Evolutionary conservation across 1,284 basidiomycete species (phyloP).

Genomic region (Trichosporon ovoides): DNA sequence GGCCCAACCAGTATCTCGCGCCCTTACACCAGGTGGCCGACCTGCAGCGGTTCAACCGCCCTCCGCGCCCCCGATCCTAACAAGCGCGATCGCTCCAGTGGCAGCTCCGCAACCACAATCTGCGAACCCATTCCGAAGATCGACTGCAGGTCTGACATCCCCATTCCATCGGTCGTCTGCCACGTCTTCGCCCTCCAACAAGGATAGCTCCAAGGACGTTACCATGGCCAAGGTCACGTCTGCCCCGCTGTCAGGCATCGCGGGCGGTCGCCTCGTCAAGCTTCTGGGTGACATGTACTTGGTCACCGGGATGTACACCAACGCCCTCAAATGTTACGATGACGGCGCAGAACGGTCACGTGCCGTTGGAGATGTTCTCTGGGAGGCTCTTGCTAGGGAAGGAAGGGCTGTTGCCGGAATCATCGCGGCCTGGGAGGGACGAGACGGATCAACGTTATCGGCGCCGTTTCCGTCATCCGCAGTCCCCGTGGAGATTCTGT

Average conservation of each 20-base stretch:
- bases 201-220: conserved; percentile 3
- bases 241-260: conserved; percentile 34
- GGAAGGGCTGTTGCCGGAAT: conserved; percentile 69
- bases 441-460: conserved; percentile 56
- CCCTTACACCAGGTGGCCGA: conserved; percentile 41
- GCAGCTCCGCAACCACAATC: conserved; percentile 17
- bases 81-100: conserved; percentile 38
- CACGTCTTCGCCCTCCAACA: conserved; percentile 3
- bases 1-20: conserved; percentile 28
- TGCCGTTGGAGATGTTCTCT: conserved; percentile 65
- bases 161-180: conserved; percentile 36
- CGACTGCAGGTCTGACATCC: conserved; percentile 28
- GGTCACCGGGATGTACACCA: conserved; percentile 70
- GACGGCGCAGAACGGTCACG: conserved; percentile 72
- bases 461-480: conserved; percentile 39
- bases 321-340: conserved; percentile 76
- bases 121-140: conserved; percentile 39
- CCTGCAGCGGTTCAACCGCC: conserved; percentile 38
- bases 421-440: conserved; percentile 74
- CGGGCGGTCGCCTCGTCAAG: conserved; percentile 63
- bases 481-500: conserved; percentile 42
- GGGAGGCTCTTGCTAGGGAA: conserved; percentile 82
- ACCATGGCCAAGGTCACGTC: conserved; percentile 30
- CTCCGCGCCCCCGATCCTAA: conserved; percentile 34
- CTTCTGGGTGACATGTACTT: conserved; percentile 83